Percentiles rank a stretch among this genome's conserved stretches.
These are phyloP conservation scores for Aspergillus baeticus DNA, from an alignment of 495 filamentous ascomycete genomes.

Conservation along the genomic window DNA sequence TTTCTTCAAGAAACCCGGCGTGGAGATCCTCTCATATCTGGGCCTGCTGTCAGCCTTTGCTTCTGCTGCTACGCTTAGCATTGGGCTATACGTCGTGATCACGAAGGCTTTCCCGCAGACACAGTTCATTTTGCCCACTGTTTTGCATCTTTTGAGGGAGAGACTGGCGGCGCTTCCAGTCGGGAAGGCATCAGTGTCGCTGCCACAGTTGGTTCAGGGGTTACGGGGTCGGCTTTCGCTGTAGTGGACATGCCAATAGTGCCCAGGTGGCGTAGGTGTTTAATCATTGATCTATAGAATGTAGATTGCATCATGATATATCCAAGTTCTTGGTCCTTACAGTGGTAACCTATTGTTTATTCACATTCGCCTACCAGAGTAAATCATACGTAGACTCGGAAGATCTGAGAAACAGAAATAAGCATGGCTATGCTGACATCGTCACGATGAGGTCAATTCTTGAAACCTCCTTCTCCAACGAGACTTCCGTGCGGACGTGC, in stretches of 20 bases:
- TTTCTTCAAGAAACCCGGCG: constrained; percentile 23
- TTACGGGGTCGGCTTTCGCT: background rate
- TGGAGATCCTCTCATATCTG: constrained; percentile 30
- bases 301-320: no score
- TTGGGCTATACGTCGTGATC: background rate
- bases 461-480: no score
- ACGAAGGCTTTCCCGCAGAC: background rate
- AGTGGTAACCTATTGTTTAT: no score
- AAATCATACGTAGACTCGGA: no score
- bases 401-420: background rate
- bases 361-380: no score
- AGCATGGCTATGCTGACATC: no score
- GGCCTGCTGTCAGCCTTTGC: constrained; percentile 28
- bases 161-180: background rate
- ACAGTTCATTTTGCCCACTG: background rate
- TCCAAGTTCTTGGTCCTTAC: no score
- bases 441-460: no score
- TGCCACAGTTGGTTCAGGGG: background rate
- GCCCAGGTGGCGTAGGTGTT: no score
- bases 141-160: background rate
- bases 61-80: constrained; percentile 12
- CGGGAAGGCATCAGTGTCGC: background rate
- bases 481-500: no score
- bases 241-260: no score
- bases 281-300: no score